phyloP scores from a whole-genome alignment of 371 early-diverging fungal genomes.

The Circinella minor region DNA sequence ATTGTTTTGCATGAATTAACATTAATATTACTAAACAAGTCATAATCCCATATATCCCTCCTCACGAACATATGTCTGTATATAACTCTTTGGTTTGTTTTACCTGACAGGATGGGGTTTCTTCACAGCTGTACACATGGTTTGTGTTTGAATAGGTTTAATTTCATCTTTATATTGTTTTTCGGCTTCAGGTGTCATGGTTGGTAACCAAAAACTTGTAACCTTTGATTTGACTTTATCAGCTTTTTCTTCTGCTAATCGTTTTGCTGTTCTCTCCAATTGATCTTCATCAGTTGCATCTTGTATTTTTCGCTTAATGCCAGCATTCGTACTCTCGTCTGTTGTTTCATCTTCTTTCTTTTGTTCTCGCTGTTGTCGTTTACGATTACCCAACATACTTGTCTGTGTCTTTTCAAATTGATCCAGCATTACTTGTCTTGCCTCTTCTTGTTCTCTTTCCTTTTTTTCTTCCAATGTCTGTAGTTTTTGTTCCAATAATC shows the following conservation, averaged over 20 bases:
- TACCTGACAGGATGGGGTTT: slow-evolving; percentile 73
- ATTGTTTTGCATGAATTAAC: background rate
- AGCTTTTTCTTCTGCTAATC: slow-evolving; percentile 57
- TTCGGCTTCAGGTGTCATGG: slow-evolving; percentile 75
- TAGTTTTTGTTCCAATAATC: slow-evolving; percentile 66
- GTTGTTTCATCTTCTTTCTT: background rate
- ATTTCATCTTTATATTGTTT: slow-evolving; percentile 57
- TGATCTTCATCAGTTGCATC: slow-evolving; percentile 19
- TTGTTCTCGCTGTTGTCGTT: slow-evolving; percentile 2
- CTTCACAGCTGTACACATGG: slow-evolving; percentile 74
- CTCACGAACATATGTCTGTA: no score
- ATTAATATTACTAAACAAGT: background rate
- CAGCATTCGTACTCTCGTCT: background rate
- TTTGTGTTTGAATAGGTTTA: slow-evolving; percentile 55
- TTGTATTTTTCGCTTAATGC: slow-evolving; percentile 1
- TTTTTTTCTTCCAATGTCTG: slow-evolving; percentile 65
- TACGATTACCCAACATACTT: slow-evolving; percentile 50
- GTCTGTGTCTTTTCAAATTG: slow-evolving; percentile 73
- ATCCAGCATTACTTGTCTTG: slow-evolving; percentile 53
- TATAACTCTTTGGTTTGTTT: background rate
- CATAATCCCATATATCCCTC: background rate
- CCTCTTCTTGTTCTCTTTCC: slow-evolving; percentile 48
- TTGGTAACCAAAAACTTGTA: slow-evolving; percentile 87
- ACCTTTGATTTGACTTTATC: slow-evolving; percentile 62
- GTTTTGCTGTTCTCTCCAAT: slow-evolving; percentile 49